Base-by-base conservation (phyloP, 2,329 filamentous ascomycete species). In the Stromatinia cepivora region DNA sequence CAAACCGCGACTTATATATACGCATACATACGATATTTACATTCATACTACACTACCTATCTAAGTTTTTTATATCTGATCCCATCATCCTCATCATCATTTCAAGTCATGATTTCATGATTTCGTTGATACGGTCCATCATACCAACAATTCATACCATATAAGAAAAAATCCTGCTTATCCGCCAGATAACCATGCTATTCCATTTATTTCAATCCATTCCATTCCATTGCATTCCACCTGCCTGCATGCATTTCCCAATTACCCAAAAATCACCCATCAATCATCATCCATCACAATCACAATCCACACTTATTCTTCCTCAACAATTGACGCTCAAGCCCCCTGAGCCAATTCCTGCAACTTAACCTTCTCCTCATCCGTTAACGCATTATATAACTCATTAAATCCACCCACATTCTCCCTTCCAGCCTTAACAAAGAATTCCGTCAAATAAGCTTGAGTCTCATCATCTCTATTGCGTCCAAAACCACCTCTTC, bases 401-500 rank as follows among this genome's bases (percentile, higher is more conserved):
- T 76, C 77, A 69, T 79, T 78, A 70, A 81, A 81, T 10, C 77
- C 77, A 7, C 76, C 78, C 31, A 79, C 67, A 69, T 81, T 79
- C 70, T 78, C 77, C 10, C 72, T 72, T 3, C 74, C 74, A 20
- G 76, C 77, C 20, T 75, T 72, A 3, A 89, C 79, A 81, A 97
- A 97, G 81, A 97, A 97, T 20, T 94, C 88, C 1, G 88, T 85
- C 59, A 98, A 83, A 79, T 93, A 97, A 5, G 86, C 87, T 78
- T 97, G 92, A 10, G 94, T 97, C 83, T 97, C 93, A 77, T 97
- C 93, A 78, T 98, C 94, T 46, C 90, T 87, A 76, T 90, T 87
- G 66, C 93, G 87, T 75, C 82, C 81, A 58, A 81, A 77, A 67
- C 80, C 80, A 4, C 85, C 85, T 2, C 83, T 82, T 22, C 85